Conservation (phyloP, 73 alveolate genomes). For the Paramecium tetraurelia region DNA sequence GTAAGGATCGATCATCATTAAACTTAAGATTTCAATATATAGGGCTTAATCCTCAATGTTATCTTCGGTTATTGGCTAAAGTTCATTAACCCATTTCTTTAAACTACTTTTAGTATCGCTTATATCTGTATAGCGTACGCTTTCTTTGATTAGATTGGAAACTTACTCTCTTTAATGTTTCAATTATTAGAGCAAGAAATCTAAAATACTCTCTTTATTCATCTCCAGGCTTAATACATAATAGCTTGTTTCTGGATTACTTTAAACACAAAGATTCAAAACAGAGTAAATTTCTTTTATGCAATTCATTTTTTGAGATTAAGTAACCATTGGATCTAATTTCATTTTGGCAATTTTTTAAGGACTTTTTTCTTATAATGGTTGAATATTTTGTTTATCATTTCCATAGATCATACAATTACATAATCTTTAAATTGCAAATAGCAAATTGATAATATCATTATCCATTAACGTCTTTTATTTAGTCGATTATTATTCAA, state of each 20-base stretch:
- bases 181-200: background rate
- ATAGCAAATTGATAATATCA: background rate
- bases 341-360: conserved; percentile 29
- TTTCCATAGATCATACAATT: conserved; percentile 24
- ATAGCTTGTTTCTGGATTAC: background rate
- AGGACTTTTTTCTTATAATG: conserved; percentile 14
- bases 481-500: background rate
- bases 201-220: background rate
- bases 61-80: background rate
- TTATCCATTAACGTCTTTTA: background rate
- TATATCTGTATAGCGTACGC: conserved; percentile 10
- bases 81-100: background rate
- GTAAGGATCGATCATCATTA: conserved; percentile 45
- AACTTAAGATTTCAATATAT: conserved; percentile 3
- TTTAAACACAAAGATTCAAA: background rate
- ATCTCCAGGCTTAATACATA: background rate
- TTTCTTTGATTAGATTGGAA: background rate
- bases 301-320: background rate
- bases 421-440: background rate
- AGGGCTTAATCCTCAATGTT: conserved; percentile 28
- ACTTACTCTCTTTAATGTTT: conserved; percentile 15
- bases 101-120: background rate
- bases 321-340: background rate
- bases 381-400: background rate
- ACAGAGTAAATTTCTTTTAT: background rate